Base-by-base conservation (phyloP, 75 land plant species). In the Ceratopteris richardii region DNA sequence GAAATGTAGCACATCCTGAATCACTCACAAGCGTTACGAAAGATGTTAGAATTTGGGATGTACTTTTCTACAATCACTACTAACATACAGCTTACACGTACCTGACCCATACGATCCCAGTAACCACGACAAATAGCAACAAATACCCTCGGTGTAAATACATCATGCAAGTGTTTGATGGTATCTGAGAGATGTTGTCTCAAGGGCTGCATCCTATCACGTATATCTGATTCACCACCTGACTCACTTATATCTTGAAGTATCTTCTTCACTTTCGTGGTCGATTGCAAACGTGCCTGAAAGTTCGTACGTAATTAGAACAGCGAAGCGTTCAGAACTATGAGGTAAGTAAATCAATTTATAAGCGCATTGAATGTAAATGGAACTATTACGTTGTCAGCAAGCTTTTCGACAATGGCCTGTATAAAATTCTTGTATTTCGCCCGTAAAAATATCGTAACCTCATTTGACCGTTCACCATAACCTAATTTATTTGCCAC, bases 51-150 rank as follows among this genome's bases (percentile, higher is more conserved):
- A n/a, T n/a, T n/a, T n/a, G n/a, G n/a, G n/a, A n/a, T n/a, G n/a
- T n/a, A n/a, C n/a, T n/a, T n/a, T n/a, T n/a, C n/a, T n/a, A n/a
- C n/a, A n/a, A n/a, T n/a, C n/a, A n/a, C 22, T 21, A 11, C n/a
- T n/a, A n/a, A n/a, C n/a, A n/a, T n/a, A n/a, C n/a, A n/a, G 37
- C 37, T 33, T 2, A 31, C 31, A 11, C 16, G 1, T 66, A 92
- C 98, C 95, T 86, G 73, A 14, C 97, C 96, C 87, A 94, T 86
- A 21, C 85, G 62, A 50, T 89, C 98, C 98, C 98, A 94, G 46
- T 69, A 76, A 60, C 81, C 77, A 42, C 96, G 73, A 36, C 87
- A 89, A 20, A 86, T 60, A 13, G 80, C 66, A 24, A 83, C 77
- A 70, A 94, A 94, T 1, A 88, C 90, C 52, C 83, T 85, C 14